A percentile compares a stretch with the other conserved stretches of the same genome.
phyloP scores from a whole-genome alignment of 148 eudicot species.

The Rhododendron molle region DNA sequence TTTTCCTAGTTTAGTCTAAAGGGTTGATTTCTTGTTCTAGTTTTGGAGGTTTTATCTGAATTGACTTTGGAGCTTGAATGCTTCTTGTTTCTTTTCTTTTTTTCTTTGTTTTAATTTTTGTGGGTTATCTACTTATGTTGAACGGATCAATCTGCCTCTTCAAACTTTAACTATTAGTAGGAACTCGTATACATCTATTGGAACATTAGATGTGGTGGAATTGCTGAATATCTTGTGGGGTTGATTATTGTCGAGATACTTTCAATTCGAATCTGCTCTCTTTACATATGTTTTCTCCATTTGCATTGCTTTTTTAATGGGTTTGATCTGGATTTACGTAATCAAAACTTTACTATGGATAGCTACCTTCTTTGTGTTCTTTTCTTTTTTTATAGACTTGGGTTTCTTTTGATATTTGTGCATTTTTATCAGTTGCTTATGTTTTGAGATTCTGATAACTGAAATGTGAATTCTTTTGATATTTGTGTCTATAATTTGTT shows the following conservation, averaged over 20 bases:
- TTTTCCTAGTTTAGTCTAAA: background rate
- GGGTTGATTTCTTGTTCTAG: background rate
- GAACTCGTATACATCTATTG: background rate
- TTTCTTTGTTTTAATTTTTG: background rate
- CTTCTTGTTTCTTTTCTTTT: background rate
- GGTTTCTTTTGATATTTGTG: background rate
- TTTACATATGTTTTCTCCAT: background rate
- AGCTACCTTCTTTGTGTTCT: background rate
- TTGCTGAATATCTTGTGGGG: background rate
- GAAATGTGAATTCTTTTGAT: background rate
- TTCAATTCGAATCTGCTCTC: background rate
- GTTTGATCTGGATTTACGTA: background rate
- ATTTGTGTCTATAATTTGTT: no score
- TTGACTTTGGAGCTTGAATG: background rate
- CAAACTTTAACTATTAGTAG: background rate
- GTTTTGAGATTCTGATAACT: background rate
- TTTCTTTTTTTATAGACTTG: background rate
- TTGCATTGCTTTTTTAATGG: background rate
- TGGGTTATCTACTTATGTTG: conserved; percentile 1
- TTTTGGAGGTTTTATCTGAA: background rate
- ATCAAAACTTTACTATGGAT: background rate
- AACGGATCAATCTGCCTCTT: background rate
- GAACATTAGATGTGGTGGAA: background rate
- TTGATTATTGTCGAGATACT: background rate
- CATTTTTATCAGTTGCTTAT: background rate